Evolutionary conservation across 345 rosid genomes (phyloP).

Genomic region (Erucastrum elatum): DNA sequence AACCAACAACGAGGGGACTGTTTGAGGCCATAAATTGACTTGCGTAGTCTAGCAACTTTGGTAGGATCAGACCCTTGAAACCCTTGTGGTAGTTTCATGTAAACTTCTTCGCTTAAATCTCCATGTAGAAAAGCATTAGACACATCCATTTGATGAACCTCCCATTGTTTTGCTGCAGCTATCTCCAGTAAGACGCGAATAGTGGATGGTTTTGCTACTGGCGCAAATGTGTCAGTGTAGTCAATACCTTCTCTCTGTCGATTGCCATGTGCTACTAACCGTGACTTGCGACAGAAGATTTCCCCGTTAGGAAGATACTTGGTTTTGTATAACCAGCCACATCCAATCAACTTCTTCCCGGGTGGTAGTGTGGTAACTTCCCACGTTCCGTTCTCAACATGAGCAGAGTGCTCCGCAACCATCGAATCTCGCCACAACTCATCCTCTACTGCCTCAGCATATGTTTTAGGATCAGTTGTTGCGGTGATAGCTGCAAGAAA

Average conservation of each 20-base stretch:
- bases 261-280: no score
- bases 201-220: background rate
- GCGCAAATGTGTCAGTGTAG: background rate
- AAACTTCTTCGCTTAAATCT: background rate
- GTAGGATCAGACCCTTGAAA: background rate
- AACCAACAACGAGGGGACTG: background rate
- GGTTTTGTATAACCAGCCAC: background rate
- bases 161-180: background rate
- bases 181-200: background rate
- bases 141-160: background rate
- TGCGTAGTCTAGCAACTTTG: background rate
- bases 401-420: background rate
- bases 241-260: background rate
- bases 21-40: background rate
- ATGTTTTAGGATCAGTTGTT: no score
- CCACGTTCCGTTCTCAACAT: background rate
- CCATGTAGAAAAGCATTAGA: background rate
- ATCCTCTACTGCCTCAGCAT: background rate
- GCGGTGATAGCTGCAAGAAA: background rate
- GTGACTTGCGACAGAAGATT: no score
- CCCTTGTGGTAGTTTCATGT: background rate
- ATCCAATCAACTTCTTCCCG: background rate
- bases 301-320: background rate
- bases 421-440: background rate
- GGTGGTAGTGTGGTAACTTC: background rate